A percentile compares a stretch with the other conserved stretches of the same genome.
phyloP scores from a whole-genome alignment of 148 eudicot species.

The Amaranthus cruentus region DNA sequence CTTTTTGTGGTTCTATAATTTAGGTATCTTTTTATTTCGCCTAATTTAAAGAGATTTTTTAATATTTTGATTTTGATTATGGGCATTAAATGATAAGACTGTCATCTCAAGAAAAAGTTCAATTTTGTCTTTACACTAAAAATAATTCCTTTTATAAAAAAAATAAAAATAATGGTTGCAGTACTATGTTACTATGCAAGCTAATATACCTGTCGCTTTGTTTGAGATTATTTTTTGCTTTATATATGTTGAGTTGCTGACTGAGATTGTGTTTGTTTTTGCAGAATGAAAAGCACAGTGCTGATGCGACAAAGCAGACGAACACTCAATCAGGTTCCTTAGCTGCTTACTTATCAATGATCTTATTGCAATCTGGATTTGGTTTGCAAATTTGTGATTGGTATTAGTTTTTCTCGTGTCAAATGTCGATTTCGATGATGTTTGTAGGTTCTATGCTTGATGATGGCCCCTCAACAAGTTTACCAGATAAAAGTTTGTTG shows the following conservation, averaged over 20 bases:
- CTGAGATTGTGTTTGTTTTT: constrained; percentile 20
- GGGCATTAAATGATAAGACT: constrained; percentile 25
- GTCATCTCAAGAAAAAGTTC: constrained; percentile 35
- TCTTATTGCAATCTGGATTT: neutral
- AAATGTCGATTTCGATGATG: constrained; percentile 20
- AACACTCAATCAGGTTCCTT: constrained; percentile 24
- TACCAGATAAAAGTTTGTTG: constrained; percentile 50
- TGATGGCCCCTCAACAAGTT: constrained; percentile 41
- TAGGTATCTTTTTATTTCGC: neutral
- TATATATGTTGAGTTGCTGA: neutral
- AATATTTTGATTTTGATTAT: constrained; percentile 8
- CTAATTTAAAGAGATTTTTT: constrained; percentile 4
- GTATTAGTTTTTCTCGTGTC: neutral
- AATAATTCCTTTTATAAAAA: constrained; percentile 17
- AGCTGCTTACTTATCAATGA: neutral
- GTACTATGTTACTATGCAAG: constrained; percentile 19
- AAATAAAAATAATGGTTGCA: constrained; percentile 9
- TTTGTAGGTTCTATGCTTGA: constrained; percentile 32
- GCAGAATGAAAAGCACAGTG: constrained; percentile 28
- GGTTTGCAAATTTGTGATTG: neutral
- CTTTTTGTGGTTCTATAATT: neutral
- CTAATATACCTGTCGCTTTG: neutral
- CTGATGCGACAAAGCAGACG: constrained; percentile 16
- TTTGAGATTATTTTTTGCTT: constrained; percentile 10
- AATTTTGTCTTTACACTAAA: constrained; percentile 30